Base-by-base conservation (phyloP, 306 rosid species). In the Ormosia semicastrata region DNA sequence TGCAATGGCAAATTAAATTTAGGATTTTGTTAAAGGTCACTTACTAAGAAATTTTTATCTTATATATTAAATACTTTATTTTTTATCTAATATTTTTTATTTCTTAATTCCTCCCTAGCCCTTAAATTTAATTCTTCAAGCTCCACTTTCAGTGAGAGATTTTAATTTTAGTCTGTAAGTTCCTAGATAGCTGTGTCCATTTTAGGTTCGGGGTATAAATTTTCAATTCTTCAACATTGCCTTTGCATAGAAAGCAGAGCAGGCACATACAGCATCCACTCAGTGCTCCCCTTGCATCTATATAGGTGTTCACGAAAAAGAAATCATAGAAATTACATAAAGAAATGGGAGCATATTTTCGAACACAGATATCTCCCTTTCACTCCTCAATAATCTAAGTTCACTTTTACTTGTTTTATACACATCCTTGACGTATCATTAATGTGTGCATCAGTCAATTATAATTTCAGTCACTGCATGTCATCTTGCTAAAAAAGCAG, bases 191-290 rank as follows among this genome's bases (percentile, higher is more conserved):
- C 9, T 73, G 85, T 54, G 85, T 83, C 68, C 71, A 83, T 44
- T 74, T 74, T 37, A 52, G 68, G 56, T 63, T 37, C 10, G 30
- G 70, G 14, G 52, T 13, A 52, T 67, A 73, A 59, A 40, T 6
- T 59, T 76, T 47, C 18, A 71, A 80, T 73, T 74, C 49, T 59
- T 77, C n/a, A 69, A 76, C 63, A 77, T 73, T 73, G 74, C 49
- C 79, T 76, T 85, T 85, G 84, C 90, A 84, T 89, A 85, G 90
- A 90, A 91, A 91, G 88, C 52, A 91, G 95, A 88, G 91, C 76
- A 79, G 77, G 80, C 74, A 69, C 78, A 71, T 53, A 79, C 69
- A 65, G 73, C 78, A 81, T 81, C 79, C 80, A 82, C 87, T 53
- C 30, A 62, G 81, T 59, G 75, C 76, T 32, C 62, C 18, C 68